These are phyloP conservation scores for Imleria badia DNA, from an alignment of 768 basidiomycete genomes.

Conservation along the genomic window DNA sequence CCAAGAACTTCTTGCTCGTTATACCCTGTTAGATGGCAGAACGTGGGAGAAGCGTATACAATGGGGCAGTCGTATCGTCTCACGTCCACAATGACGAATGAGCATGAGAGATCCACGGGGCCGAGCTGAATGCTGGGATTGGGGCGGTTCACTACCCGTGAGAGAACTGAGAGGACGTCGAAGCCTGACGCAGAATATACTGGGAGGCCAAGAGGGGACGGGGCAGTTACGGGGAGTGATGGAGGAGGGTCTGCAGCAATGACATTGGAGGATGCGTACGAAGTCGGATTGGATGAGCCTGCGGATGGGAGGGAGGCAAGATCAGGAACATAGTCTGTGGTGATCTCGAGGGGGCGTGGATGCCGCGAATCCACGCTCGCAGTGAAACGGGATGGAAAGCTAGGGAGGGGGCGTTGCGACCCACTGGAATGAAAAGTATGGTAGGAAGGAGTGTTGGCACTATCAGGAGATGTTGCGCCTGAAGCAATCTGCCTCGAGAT, in stretches of 20 bases:
- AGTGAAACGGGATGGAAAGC: background rate
- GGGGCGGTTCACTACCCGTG: conserved; percentile 71
- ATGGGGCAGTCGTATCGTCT: conserved; percentile 81
- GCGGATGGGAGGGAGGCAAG: background rate
- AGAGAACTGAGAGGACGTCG: conserved; percentile 81
- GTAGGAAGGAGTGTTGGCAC: background rate
- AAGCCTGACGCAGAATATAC: conserved; percentile 92
- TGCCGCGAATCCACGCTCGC: conserved; percentile 1
- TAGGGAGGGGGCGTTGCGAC: background rate
- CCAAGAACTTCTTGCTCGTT: conserved; percentile 75
- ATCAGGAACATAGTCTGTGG: conserved; percentile 7
- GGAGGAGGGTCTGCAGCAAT: background rate
- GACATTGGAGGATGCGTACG: conserved; percentile 4
- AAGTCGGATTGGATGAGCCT: conserved; percentile 3
- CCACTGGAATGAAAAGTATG: background rate
- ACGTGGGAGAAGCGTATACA: conserved; percentile 87
- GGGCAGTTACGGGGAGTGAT: conserved; percentile 16
- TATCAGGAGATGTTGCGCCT: background rate
- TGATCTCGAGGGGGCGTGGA: background rate
- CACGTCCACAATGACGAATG: conserved; percentile 89
- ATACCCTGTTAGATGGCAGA: conserved; percentile 78
- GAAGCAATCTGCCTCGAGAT: conserved; percentile 16
- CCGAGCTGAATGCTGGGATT: conserved; percentile 81
- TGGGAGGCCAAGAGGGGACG: conserved; percentile 43
- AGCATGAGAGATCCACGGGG: conserved; percentile 89